Percentiles rank a stretch among this genome's conserved stretches.
Evolutionary conservation across 768 basidiomycete species (phyloP).

Genomic region (Leccinum sublutescens): DNA sequence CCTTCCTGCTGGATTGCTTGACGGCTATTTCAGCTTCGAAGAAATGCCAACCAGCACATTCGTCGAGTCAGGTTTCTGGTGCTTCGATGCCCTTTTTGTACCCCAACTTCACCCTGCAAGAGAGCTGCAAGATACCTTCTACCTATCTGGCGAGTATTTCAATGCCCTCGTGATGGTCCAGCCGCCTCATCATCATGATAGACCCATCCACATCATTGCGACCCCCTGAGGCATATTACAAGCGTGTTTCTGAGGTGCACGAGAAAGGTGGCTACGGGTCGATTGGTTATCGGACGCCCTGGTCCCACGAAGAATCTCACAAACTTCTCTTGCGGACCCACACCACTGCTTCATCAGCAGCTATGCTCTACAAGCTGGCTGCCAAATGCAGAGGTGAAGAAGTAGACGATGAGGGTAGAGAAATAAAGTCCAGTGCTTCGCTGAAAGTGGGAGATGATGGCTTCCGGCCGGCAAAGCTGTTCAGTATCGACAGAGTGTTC

Average conservation of each 20-base stretch:
- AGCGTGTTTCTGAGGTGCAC: conserved; percentile 80
- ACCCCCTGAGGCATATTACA: conserved; percentile 82
- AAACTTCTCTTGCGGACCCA: conserved; percentile 95
- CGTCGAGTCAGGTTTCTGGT: conserved; percentile 99
- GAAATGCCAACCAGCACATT: conserved; percentile 98
- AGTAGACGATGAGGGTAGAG: conserved; percentile 36
- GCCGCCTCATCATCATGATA: conserved; percentile 29
- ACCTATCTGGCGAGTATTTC: conserved; percentile 73
- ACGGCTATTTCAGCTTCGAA: conserved; percentile 64
- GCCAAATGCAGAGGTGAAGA: conserved; percentile 71
- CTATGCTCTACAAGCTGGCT: conserved; percentile 93
- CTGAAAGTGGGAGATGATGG: conserved; percentile 50
- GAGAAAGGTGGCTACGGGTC: conserved; percentile 88
- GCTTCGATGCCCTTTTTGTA: conserved; percentile 96
- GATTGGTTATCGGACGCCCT: conserved; percentile 95
- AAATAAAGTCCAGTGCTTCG: conserved; percentile 4
- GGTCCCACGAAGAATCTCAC: conserved; percentile 87
- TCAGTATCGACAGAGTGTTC: conserved; percentile 98
- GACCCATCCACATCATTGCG: conserved; percentile 77
- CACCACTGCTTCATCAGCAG: conserved; percentile 91
- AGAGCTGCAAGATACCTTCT: conserved; percentile 98
- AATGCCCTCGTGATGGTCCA: not conserved
- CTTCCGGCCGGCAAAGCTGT: conserved; percentile 89
- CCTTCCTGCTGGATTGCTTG: not conserved
- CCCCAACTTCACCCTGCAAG: conserved; percentile 99